Evolutionary conservation across 768 basidiomycete genomes (phyloP).

Genomic region (Mycena epipterygia): DNA sequence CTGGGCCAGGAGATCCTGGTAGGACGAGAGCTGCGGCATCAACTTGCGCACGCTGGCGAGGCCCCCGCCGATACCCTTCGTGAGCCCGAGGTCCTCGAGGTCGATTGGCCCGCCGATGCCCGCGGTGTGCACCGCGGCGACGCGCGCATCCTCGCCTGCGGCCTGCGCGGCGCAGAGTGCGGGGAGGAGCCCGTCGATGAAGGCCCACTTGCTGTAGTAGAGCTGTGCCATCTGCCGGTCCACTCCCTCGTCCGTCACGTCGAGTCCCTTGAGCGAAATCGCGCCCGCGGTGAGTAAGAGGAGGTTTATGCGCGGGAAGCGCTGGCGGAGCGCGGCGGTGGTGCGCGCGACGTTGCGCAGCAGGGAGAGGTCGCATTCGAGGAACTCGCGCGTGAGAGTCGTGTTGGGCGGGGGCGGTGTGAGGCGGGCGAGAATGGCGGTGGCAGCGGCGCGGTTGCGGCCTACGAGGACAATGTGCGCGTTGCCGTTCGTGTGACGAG

Average conservation of each 20-base stretch:
- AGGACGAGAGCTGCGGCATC: neutral
- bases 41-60: neutral
- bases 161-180: constrained; percentile 46
- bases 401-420: constrained; percentile 8
- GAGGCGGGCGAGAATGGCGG: neutral
- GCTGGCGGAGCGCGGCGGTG: constrained; percentile 31
- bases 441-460: constrained; percentile 12
- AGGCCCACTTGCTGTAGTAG: constrained; percentile 53
- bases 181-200: constrained; percentile 49
- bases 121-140: constrained; percentile 46
- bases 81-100: constrained; percentile 48
- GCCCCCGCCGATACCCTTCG: constrained; percentile 14
- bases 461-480: constrained; percentile 28
- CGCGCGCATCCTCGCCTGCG: constrained; percentile 51
- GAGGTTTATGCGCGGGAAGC: constrained; percentile 51
- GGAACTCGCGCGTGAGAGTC: neutral
- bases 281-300: constrained; percentile 49
- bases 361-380: constrained; percentile 19
- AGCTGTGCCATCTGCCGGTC: constrained; percentile 50
- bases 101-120: constrained; percentile 43
- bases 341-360: constrained; percentile 17
- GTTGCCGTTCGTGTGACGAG: neutral
- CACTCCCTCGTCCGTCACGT: constrained; percentile 52
- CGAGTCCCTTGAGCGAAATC: constrained; percentile 43
- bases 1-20: constrained; percentile 24